These are phyloP conservation scores for Deuterostichococcus epilithicus DNA, from an alignment of 139 green algal species.

Conservation along the genomic window DNA sequence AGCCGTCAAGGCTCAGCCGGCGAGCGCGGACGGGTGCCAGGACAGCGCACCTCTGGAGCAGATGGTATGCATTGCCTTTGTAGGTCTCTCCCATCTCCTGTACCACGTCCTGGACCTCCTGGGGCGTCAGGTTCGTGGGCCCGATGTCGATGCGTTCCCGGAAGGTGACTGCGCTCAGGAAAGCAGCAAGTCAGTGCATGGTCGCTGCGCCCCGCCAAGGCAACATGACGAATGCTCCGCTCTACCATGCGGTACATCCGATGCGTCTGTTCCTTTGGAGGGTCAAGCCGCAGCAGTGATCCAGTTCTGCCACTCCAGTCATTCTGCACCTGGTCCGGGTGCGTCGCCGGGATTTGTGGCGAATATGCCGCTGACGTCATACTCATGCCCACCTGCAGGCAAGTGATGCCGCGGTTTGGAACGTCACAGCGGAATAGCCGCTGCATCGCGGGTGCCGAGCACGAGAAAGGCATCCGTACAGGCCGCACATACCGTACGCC, in stretches of 20 bases:
- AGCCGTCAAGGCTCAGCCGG: no score
- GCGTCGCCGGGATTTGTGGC: conserved; percentile 74
- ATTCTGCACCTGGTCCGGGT: conserved; percentile 61
- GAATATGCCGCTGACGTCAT: conserved; percentile 84
- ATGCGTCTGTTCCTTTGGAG: no score
- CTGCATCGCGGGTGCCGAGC: no score
- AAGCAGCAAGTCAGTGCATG: background rate
- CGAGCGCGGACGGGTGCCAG: no score
- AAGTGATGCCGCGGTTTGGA: background rate
- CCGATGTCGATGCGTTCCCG: conserved; percentile 67
- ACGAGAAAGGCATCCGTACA: background rate
- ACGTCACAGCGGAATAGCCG: no score
- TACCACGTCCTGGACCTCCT: conserved; percentile 68
- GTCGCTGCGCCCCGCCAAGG: no score
- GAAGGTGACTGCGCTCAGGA: conserved; percentile 42
- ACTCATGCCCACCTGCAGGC: conserved; percentile 71
- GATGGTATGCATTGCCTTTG: conserved; percentile 79
- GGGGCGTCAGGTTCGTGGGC: conserved; percentile 49
- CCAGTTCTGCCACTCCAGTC: no score
- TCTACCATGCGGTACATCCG: no score
- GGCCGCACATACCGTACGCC: conserved; percentile 63
- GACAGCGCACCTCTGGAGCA: conserved; percentile 60
- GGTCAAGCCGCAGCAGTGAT: no score
- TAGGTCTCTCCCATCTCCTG: conserved; percentile 73
- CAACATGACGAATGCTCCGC: no score